Base-by-base conservation (phyloP, 1,139 yeast genomes). In the Pneumocystis murina region DNA sequence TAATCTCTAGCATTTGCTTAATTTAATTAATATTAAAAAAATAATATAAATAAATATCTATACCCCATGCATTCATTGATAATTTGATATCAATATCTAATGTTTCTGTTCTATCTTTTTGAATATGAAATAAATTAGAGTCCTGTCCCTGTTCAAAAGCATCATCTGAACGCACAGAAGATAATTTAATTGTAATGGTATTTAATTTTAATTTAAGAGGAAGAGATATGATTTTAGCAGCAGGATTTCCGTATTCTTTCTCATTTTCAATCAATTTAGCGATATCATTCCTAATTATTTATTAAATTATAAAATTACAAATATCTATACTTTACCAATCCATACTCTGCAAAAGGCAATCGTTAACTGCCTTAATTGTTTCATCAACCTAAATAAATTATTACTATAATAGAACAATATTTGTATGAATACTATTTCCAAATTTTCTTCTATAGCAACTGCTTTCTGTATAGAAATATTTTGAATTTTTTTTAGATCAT, bases 1-100 rank as follows among this genome's bases (percentile, higher is more conserved):
- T 89, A 92, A 39, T 80, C 76, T n/a, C 95, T 81, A 0, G 97
- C 94, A 74, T 92, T 92, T 0, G 97, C 96, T 66, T 59, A 12
- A 48, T 48, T 48, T 14, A 2, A 48, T 48, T 48, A 63, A 16
- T 70, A 65, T 17, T 68, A 63, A 36, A 70, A 70, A n/a, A 68
- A 62, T 14, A 70, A 73, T 39, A 68, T 63, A 36, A 72, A 76
- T 58, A 30, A 28, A 58, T 48, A 48, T 10, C 12, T 40, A 17
- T 58, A 58, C 60, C 30, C 60, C 60, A 58, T 38, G 60, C 60
- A 20, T 38, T 38, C 16, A 58, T 20, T n/a, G 60, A 28, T 20
- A 58, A 40, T 38, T 58, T 40, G 12, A 58, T 58, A 40, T 58
- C 60, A 58, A 58, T 10, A 17, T 24, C 62, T 60, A 58, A 20